Base-by-base conservation (phyloP, 768 basidiomycete species). In the Lactarius sp. region DNA sequence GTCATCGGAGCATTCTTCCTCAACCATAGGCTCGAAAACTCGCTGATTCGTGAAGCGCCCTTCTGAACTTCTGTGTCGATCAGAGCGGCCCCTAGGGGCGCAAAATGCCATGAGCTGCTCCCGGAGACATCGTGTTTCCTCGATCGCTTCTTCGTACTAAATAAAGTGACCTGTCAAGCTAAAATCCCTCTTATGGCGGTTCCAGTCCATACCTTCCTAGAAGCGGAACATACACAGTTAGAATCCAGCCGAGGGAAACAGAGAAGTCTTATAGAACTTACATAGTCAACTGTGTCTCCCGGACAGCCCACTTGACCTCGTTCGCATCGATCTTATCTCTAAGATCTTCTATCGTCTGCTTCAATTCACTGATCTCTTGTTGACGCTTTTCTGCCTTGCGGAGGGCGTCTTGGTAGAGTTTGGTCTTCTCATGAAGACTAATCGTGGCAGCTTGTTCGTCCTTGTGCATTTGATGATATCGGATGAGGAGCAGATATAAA, bases 381-480 rank as follows among this genome's bases (percentile, higher is more conserved):
- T 63, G 57, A 41, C 61, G 61, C 47, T 54, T 56, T 27, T 62
- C 56, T 22, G 14, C 56, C 36, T 20, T 62, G 57, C 61, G 61
- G 31, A 61, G 47, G 16, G 64, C 64, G 22, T 68, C 65, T 58
- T 68, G 65, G 31, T 63, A 62, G 51, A 60, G 56, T 46, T 13
- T 66, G 39, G 66, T 66, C 37, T 53, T 60, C 39, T 66, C 64
- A 5, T 58, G 67, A 8, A 67, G 58, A 36, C 14, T 52, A 20
- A 67, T 62, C 16, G 59, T 60, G 4, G 68, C 68, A 14, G 61
- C 50, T 42, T 67, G 66, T 44, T 68, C 62, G 13, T 68, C 68
- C 50, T 68, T 68, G 53, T 67, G 60, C 68, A 67, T 67, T 56
- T 66, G 55, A 16, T 68, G 66, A 52, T 68, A 68, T 49, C 61